Conservation (phyloP, 1,284 basidiomycete genomes). For the Ceratobasidium sp. region DNA sequence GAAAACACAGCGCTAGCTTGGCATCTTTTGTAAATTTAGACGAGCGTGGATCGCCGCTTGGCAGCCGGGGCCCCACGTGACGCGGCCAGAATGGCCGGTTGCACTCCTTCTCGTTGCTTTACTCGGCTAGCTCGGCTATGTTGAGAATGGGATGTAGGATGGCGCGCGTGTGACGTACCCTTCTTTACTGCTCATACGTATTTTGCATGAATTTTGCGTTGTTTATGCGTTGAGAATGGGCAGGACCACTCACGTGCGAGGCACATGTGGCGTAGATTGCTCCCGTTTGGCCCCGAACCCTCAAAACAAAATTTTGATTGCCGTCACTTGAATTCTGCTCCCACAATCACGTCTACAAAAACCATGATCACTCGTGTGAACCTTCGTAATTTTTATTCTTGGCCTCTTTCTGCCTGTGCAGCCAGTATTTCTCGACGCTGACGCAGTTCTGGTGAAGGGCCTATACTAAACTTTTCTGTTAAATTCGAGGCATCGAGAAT, state of each 20-base stretch:
- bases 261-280: background rate
- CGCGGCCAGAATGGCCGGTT: slow-evolving; percentile 2
- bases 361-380: slow-evolving; percentile 10
- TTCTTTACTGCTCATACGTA: background rate
- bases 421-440: slow-evolving; percentile 43
- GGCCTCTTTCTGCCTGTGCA: slow-evolving; percentile 47
- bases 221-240: background rate
- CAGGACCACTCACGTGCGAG: background rate
- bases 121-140: background rate
- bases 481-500: slow-evolving; percentile 43
- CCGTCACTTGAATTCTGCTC: too few relatives aligned
- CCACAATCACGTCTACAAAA: background rate
- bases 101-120: background rate
- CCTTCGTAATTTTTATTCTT: background rate
- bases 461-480: slow-evolving; percentile 21
- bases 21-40: slow-evolving; percentile 38
- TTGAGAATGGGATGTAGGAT: too few relatives aligned
- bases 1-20: slow-evolving; percentile 21
- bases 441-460: slow-evolving; percentile 46
- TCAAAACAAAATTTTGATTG: slow-evolving; percentile 13
- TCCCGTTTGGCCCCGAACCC: background rate
- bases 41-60: slow-evolving; percentile 25
- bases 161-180: background rate
- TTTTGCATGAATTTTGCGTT: background rate
- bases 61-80: slow-evolving; percentile 8